These are phyloP conservation scores for Umbellularia californica DNA, from an alignment of 164 flowering plant species.

Conservation along the genomic window DNA sequence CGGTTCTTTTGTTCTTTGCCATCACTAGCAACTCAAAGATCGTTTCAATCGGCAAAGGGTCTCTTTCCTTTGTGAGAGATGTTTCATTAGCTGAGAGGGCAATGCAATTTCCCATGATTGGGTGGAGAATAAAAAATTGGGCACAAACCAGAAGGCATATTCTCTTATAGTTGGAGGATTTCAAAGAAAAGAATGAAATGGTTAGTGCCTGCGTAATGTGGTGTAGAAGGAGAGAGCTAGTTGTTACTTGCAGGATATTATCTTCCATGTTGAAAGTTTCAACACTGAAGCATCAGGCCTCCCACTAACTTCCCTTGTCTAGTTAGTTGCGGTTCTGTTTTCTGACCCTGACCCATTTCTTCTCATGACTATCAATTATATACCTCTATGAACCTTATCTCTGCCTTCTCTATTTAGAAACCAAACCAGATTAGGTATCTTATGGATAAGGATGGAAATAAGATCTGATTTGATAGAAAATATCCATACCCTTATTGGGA, in stretches of 20 bases:
- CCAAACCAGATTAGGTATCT: no score
- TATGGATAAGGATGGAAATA: background rate
- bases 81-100: background rate
- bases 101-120: conserved; percentile 3
- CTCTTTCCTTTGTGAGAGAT: background rate
- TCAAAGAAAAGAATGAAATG: background rate
- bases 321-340: background rate
- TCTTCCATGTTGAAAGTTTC: background rate
- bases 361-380: background rate
- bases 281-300: background rate
- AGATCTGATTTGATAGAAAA: background rate
- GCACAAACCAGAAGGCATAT: background rate
- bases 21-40: conserved; percentile 52
- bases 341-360: background rate
- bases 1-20: no score
- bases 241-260: background rate
- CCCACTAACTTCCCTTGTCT: background rate
- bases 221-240: background rate
- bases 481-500: background rate
- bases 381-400: background rate
- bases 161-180: background rate
- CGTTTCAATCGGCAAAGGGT: conserved; percentile 30
- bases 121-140: background rate
- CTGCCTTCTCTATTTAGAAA: background rate
- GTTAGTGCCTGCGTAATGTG: background rate